Base-by-base conservation (phyloP, 805 yeast species). In the Sugiyamaella floridensis region DNA sequence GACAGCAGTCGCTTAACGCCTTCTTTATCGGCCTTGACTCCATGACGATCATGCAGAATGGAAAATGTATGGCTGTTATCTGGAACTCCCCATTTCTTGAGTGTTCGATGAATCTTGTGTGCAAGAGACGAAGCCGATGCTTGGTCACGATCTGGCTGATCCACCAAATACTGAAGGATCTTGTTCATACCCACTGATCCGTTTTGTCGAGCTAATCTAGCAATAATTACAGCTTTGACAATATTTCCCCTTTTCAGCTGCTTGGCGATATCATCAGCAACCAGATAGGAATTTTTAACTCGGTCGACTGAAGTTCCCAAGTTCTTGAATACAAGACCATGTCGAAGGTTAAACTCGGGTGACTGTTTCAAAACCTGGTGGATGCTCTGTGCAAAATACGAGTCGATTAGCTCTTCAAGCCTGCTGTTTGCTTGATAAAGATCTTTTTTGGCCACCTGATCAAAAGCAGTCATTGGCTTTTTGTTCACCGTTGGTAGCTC, bases 181-280 rank as follows among this genome's bases (percentile, higher is more conserved):
- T 43, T 47, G 40, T 57, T 57, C 60, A 57, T 55, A 6, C 52
- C 60, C 16, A 57, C 60, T 1, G 57, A 40, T 14, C 60, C 60
- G 10, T 53, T 49, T 2, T 40, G 18, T 9, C 57, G 48, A 14
- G 60, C 60, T 22, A 55, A 49, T 42, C 53, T 48, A 15, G 47
- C 47, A 9, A 57, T 15, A 37, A 41, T 45, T 16, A 55, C 51
- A 2, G 60, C 58, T 29, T 53, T 40, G 1, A 53, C 48, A 15
- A 53, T 28, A 37, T 55, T 32, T 9, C 48, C 48, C 40, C 44
- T 48, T n/a, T 45, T 37, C 40, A 57, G 50, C 9, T 48, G 41
- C 46, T 53, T 51, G 16, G 47, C 41, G 10, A 52, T 55, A 14
- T 57, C 58, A 8, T 47, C 44, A 5, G 58, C 47, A 4, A 53